Evolutionary conservation across 441 rosid species (phyloP).

Genomic region (Pelargonium myrrhifolium): DNA sequence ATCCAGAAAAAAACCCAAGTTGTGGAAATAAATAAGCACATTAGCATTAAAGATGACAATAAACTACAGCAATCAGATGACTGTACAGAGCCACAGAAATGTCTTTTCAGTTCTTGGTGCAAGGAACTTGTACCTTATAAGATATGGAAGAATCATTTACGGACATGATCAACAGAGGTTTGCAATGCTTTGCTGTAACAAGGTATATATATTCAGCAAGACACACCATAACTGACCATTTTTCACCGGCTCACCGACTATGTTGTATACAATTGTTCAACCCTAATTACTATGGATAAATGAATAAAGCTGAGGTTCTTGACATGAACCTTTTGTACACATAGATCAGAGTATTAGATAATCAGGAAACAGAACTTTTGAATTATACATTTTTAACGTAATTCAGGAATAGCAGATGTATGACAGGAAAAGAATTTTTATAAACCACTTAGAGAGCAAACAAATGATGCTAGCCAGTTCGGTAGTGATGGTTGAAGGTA

Average conservation of each 20-base stretch:
- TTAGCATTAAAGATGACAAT: neutral
- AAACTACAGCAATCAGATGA: neutral
- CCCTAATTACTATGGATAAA: neutral
- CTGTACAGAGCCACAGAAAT: neutral
- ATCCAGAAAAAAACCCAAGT: slow-evolving; percentile 9
- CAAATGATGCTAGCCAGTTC: neutral
- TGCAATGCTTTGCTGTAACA: too few species aligned
- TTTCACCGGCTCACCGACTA: neutral
- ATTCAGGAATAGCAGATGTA: neutral
- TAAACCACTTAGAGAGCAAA: neutral
- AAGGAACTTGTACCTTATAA: too few species aligned
- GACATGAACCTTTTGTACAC: neutral
- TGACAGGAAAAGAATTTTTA: too few species aligned
- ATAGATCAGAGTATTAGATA: neutral
- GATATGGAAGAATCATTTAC: too few species aligned
- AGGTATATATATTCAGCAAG: neutral
- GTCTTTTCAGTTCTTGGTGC: neutral
- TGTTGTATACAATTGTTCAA: too few species aligned
- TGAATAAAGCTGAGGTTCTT: neutral
- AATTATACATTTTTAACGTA: neutral
- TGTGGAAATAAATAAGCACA: slow-evolving; percentile 4
- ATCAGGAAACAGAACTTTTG: neutral
- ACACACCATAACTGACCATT: neutral
- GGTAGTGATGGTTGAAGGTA: too few species aligned
- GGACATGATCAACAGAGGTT: too few species aligned